Percentiles rank a stretch among this genome's conserved stretches.
phyloP scores from a whole-genome alignment of 768 basidiomycete species.

The Suillus brevipes region DNA sequence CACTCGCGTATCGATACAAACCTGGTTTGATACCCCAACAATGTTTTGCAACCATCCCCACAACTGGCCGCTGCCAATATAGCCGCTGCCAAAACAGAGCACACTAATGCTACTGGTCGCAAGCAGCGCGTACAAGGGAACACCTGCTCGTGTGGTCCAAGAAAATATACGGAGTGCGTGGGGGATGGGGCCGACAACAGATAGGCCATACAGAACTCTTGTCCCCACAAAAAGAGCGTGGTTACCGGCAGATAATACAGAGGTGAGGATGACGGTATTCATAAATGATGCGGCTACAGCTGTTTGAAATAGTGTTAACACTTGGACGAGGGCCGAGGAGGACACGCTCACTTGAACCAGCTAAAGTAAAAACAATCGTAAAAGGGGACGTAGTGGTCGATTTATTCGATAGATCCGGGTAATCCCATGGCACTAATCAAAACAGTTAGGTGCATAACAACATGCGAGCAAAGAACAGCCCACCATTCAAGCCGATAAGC shows the following conservation, averaged over 20 bases:
- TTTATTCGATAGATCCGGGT: constrained; percentile 71
- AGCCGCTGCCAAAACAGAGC: constrained; percentile 75
- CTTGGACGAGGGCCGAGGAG: neutral
- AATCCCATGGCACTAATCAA: constrained; percentile 66
- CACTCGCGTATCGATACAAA: constrained; percentile 22
- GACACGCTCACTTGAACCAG: constrained; percentile 61
- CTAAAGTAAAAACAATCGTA: constrained; percentile 77
- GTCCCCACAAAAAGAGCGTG: constrained; percentile 87
- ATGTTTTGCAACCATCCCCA: constrained; percentile 89
- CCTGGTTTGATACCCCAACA: constrained; percentile 87
- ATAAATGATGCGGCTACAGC: constrained; percentile 76
- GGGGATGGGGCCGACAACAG: constrained; percentile 47
- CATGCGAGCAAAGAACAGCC: constrained; percentile 12
- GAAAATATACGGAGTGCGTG: constrained; percentile 76
- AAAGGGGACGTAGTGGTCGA: constrained; percentile 82
- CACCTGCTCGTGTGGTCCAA: constrained; percentile 64
- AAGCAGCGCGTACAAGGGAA: constrained; percentile 69
- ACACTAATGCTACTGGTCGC: constrained; percentile 74
- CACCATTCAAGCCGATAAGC: constrained; percentile 83
- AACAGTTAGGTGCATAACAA: constrained; percentile 8
- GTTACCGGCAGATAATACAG: constrained; percentile 82
- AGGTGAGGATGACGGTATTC: constrained; percentile 83
- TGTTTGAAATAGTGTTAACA: constrained; percentile 26
- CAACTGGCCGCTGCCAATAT: constrained; percentile 72
- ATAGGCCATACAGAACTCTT: constrained; percentile 74